Base-by-base conservation (phyloP, 2,329 filamentous ascomycete species). In the Aureobasidium sp. region DNA sequence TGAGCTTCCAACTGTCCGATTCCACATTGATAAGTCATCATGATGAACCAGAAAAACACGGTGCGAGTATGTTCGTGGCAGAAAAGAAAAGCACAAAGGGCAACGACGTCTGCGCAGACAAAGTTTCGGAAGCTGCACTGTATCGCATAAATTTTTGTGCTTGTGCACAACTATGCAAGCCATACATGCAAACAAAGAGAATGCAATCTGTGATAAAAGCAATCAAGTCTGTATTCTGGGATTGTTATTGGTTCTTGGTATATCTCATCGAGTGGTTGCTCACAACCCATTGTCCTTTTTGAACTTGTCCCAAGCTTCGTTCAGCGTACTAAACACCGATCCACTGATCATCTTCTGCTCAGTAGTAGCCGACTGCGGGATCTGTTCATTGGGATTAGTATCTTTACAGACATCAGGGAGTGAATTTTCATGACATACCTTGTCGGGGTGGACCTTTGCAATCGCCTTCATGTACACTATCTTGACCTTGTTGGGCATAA, bases 401-500 rank as follows among this genome's bases (percentile, higher is more conserved):
- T 31, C 19, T 33, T 9, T 39, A 17, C 9, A 37, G 17, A 14
- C 9, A 17, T 11, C 17, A 48, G 11, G 24, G 24, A 24, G 24
- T 24, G 24, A 4, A 24, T 24, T 35, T 33, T 2, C n/a, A 17
- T 63, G 63, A 63, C 85, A 76, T 81, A 97, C 94, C 88, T 99
- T 99, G 75, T 99, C 94, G 64, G 94, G 94, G 81, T 99, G 94
- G 68, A 94, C 94, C 81, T 97, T 97, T 12, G 88, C 90, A 81
- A 99, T 97, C 6, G 93, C 94, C 83, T 96, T 97, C 94, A 99
- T 97, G 73, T 99, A 99, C 64, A 89, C 81, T 66, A 99, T 88
- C 83, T 99, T 99, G 73, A 97, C 94, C 80, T 93, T 96, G 68
- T 90, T 91, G 37, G 91, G 86, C 82, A 96, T 83, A 58, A 99